Base-by-base conservation (phyloP, 768 basidiomycete species). In the Trametes maxima region DNA sequence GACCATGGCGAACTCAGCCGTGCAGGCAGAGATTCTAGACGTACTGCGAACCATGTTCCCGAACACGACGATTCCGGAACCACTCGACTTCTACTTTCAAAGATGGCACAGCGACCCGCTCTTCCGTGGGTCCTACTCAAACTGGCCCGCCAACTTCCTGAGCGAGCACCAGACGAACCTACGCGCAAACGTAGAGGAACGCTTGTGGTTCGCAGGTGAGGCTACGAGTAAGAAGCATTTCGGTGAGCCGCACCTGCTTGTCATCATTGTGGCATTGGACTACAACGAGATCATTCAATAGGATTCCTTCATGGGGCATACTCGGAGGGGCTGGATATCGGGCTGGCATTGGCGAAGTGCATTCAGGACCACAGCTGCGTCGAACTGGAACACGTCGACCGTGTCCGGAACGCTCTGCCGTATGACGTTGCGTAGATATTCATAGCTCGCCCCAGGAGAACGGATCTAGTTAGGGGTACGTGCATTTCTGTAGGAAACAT, bases 121-220 rank as follows among this genome's bases (percentile, higher is more conserved):
- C 28, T 85, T 78, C 70, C 78, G 85, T 21, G 85, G 85, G 4
- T 83, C 85, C 3, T 90, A 86, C 65, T 85, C 84, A 21, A 90
- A 88, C 61, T 89, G 87, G 87, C 87, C 86, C 0, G 78, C 88
- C 0, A 78, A 84, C 3, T 87, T 87, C 63, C 70, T 82, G 12
- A 77, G 76, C 16, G 74, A 75, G 33, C 83, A 86, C 53, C 77
- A 83, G 10, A 74, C 77, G 10, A 85, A 87, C 66, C 65, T 88
- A 51, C 77, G 83, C 40, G 82, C 83, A 3, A 84, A 82, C 21
- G 75, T 88, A 11, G 74, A 74, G 12, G 68, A 74, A 37, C 75
- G 77, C 12, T 74, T 88, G 11, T 87, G 82, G 79, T 88, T 88
- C 64, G 82, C 87, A 0, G 87, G 86, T 4, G 87, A 88, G 69